Evolutionary conservation across 1,284 basidiomycete species (phyloP).

Genomic region (Rhodotorula mucilaginosa): DNA sequence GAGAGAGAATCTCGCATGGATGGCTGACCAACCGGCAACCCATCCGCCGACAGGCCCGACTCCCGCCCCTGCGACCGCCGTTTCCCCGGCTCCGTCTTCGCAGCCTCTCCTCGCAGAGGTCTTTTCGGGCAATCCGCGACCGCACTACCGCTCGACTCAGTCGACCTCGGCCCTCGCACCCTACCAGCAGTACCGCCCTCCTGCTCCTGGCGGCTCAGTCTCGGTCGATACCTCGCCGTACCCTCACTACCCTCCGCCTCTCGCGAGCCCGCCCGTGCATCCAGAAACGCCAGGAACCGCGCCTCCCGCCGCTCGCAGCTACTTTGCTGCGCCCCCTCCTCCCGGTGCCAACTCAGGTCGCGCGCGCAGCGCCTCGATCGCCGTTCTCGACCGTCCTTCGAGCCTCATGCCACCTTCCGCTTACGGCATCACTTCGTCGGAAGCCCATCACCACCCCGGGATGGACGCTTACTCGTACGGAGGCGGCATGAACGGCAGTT

Average conservation of each 20-base stretch:
- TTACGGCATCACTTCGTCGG: not conserved
- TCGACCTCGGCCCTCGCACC: conserved; percentile 8
- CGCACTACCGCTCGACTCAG: conserved; percentile 32
- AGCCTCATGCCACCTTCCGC: not conserved
- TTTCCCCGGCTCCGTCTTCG: conserved; percentile 7
- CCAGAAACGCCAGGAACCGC: not conserved
- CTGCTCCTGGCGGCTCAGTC: not conserved
- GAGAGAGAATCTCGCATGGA: not conserved
- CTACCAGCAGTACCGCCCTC: conserved; percentile 21
- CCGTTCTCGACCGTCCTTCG: conserved; percentile 13
- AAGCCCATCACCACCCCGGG: not conserved
- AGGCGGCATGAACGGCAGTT: not conserved
- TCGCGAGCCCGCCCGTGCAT: conserved; percentile 7
- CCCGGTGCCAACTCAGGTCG: conserved; percentile 9
- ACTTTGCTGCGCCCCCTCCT: conserved; percentile 28
- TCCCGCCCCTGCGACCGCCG: not conserved
- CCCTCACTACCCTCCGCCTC: not conserved
- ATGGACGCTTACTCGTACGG: not conserved
- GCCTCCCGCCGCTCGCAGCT: conserved; percentile 9
- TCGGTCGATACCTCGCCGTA: conserved; percentile 2
- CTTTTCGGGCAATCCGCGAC: conserved; percentile 35
- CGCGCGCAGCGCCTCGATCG: conserved; percentile 23
- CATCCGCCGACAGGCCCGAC: too few species aligned
- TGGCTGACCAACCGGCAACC: not conserved
- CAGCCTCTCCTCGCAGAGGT: conserved; percentile 40